A percentile compares a stretch with the other conserved stretches of the same genome.
Evolutionary conservation across 73 alveolate species (phyloP).

Genomic region (Paraurostyla sp.): DNA sequence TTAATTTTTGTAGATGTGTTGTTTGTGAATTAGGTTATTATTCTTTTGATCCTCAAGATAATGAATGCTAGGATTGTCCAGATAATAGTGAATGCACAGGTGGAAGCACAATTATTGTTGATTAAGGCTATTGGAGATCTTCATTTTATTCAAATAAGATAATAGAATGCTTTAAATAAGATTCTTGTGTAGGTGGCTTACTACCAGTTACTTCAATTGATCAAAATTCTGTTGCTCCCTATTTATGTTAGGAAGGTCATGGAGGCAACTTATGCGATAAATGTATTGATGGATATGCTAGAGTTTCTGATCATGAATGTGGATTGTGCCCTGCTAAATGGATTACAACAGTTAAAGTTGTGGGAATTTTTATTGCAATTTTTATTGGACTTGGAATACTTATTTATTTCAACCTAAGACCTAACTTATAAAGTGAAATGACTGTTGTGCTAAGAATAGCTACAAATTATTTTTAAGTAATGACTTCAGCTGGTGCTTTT

Average conservation of each 20-base stretch:
- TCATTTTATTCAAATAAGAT: neutral
- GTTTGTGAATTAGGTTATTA: constrained; percentile 11
- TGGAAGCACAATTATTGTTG: constrained; percentile 16
- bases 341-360: too few relatives aligned
- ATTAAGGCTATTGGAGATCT: constrained; percentile 58
- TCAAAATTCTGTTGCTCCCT: neutral
- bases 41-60: neutral
- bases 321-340: too few relatives aligned
- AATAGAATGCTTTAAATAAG: neutral
- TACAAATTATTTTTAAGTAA: neutral
- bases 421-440: neutral
- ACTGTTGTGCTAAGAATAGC: neutral
- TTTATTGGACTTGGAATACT: too few relatives aligned
- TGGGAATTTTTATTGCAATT: too few relatives aligned
- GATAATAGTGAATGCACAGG: constrained; percentile 54
- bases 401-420: too few relatives aligned
- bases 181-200: constrained; percentile 49
- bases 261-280: neutral
- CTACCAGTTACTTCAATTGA: neutral
- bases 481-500: neutral
- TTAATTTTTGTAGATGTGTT: neutral
- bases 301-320: too few relatives aligned
- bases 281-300: neutral
- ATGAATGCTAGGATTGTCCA: constrained; percentile 18
- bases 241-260: neutral